Evolutionary conservation across 768 basidiomycete species (phyloP), one percentile per base, ranked within the genome.

Genomic region (Thelephora ganbajun): DNA sequence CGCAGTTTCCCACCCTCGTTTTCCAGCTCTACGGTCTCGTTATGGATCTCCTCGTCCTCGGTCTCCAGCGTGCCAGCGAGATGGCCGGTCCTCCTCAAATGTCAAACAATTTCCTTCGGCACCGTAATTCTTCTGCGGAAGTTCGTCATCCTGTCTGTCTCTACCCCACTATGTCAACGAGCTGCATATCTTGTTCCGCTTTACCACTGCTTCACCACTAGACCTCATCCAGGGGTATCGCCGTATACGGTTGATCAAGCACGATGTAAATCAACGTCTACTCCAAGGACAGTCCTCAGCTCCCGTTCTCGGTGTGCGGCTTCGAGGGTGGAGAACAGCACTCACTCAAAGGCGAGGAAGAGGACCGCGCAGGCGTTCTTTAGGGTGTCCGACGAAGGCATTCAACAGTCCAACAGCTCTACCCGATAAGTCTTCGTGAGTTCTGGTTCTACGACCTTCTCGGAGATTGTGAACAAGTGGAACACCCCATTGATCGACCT

Each of bases 251-350:
- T 73, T 99, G 49, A 94, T 96, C 72, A 99, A 99, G 66, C 96
- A 99, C 63, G 96, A 99, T 61, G 96, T 98, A 65, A 98, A 99
- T 91, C 54, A 93, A 90, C 49, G 94, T 98, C 43, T 99, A 88
- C 66, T 97, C 93, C 6, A 87, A 88, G 63, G 86, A 98, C 61
- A 99, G 98, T 64, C 96, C 96, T 20, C 96, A 99, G 56, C 68
- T 99, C 23, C 70, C 98, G 35, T 99, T 97, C 72, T 92, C 93
- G 3, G 97, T 98, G 94, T 89, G 81, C 58, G 91, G 93, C n/a
- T 99, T 99, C 57, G 96, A 99, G 74, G 83, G 89, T 48, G 92
- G 92, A 54, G 93, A 97, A 62, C 90, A 94, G 61, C 98, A 92
- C 70, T 97, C 94, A 45, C 65, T 98, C 59, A 93, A 90, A 89